Base-by-base conservation (phyloP, 371 early-diverging fungal genomes). In the Vairimorpha ceranae region DNA sequence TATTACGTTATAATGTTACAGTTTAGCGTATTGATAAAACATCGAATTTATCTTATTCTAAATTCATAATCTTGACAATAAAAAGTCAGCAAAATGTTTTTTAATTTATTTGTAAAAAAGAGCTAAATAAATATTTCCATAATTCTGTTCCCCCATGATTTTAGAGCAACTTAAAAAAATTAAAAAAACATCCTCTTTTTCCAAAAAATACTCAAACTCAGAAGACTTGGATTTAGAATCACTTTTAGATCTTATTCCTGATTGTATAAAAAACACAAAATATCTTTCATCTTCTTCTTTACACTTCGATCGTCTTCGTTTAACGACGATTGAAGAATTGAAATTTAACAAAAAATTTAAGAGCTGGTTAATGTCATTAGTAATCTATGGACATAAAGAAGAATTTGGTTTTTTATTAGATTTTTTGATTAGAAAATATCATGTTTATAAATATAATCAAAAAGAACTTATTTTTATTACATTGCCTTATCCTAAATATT, bases 391-490 rank as follows among this genome's bases (percentile, higher is more conserved):
- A 3, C 25, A 71, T 0, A 19, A 14, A 19, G 52, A 65, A 32
- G 67, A 43, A 10, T 41, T 48, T 29, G 70, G 69, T 41, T 71
- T 48, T 66, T 23, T 80, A 59, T 51, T 76, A 8, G 80, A 80
- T 19, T 80, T 75, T 59, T 32, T 80, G 15, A 51, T 70, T 0
- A 0, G 80, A n/a, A 76, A 69, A 35, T 80, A 80, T 38, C 2
- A 21, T 25, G 54, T 69, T 35, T 56, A 76, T 46, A 66, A 75
- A 4, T 77, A 32, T 63, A 76, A 80, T 56, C 25, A 61, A 6
- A 19, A 77, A n/a, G 80, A 80, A 35, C 30, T 77, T 19, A 23
- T 74, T 36, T 77, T 70, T 63, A 17, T 74, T 4, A 25, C 77
- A 21, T 32, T 77, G 3, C 74, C 74, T 36, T 73, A 61, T 45